Percentiles rank a stretch among this genome's conserved stretches.
These are phyloP conservation scores for Schoenoplectus triqueter DNA, from an alignment of 202 grass and related monocot genomes.

Conservation along the genomic window DNA sequence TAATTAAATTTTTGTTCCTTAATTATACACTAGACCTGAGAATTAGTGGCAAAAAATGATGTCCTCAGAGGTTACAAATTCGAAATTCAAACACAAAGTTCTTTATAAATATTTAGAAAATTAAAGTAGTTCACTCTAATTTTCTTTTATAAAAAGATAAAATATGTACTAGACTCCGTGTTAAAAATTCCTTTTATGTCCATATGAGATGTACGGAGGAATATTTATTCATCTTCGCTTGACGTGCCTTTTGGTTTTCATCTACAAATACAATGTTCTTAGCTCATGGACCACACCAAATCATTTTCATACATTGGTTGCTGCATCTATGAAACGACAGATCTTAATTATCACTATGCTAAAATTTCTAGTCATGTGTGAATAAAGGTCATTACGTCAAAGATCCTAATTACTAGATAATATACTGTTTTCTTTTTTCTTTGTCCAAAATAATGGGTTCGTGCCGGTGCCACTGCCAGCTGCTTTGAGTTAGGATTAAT, in stretches of 20 bases:
- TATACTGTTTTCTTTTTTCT: too few species aligned
- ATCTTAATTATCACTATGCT: conserved; percentile 19
- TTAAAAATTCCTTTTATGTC: not conserved
- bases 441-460: too few species aligned
- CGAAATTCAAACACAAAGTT: too few species aligned
- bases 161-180: not conserved
- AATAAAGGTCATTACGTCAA: not conserved
- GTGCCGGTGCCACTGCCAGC: too few species aligned
- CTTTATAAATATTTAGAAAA: too few species aligned
- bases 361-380: not conserved
- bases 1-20: too few species aligned
- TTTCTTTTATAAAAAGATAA: too few species aligned
- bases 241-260: not conserved
- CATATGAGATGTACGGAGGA: conserved; percentile 16
- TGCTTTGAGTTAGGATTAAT: too few species aligned
- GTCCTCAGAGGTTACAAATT: too few species aligned
- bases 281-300: conserved; percentile 1
- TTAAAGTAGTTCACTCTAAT: too few species aligned
- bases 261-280: not conserved
- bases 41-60: too few species aligned
- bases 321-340: not conserved
- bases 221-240: not conserved
- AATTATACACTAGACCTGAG: too few species aligned
- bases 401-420: not conserved
- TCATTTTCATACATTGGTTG: conserved; percentile 10